Evolutionary conservation across 2,329 filamentous ascomycete species (phyloP).

Genomic region (Ophiostoma sp.): DNA sequence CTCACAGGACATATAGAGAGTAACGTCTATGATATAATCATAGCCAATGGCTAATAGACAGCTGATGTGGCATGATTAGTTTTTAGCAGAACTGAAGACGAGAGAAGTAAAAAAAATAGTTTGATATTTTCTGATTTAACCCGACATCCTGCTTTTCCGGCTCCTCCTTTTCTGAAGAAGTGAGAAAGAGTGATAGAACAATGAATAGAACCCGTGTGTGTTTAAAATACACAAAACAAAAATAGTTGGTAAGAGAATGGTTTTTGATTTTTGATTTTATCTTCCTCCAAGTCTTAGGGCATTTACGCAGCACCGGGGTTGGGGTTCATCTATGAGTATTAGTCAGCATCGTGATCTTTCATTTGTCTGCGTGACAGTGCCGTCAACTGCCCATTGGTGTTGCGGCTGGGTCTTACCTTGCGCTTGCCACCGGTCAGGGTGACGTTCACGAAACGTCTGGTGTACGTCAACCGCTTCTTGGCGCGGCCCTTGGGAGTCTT

Average conservation of each 20-base stretch:
- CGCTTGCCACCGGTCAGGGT: conserved; percentile 89
- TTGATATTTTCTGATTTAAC: conserved; percentile 10
- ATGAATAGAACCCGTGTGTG: conserved; percentile 10
- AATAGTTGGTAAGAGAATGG: conserved; percentile 3
- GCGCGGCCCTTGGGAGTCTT: conserved; percentile 94
- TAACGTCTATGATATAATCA: too few species aligned
- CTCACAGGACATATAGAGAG: too few species aligned
- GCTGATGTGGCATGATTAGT: too few species aligned
- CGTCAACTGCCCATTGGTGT: background rate
- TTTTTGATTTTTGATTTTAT: conserved; percentile 9
- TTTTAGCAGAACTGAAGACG: too few species aligned
- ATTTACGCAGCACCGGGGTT: conserved; percentile 16
- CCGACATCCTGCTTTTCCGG: conserved; percentile 5
- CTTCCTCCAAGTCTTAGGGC: conserved; percentile 7
- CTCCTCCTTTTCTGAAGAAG: background rate
- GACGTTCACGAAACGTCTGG: conserved; percentile 96
- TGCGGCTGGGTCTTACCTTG: conserved; percentile 57
- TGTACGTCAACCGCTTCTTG: conserved; percentile 95
- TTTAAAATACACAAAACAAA: conserved; percentile 10
- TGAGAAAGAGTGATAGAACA: conserved; percentile 6
- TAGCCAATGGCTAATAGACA: too few species aligned
- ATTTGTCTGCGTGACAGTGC: background rate
- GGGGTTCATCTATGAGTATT: conserved; percentile 16
- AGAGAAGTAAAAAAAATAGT: conserved; percentile 1
- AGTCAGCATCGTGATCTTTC: background rate